These are phyloP conservation scores for Pythium angustatum DNA, from an alignment of 352 stramenopile species.

Conservation along the genomic window DNA sequence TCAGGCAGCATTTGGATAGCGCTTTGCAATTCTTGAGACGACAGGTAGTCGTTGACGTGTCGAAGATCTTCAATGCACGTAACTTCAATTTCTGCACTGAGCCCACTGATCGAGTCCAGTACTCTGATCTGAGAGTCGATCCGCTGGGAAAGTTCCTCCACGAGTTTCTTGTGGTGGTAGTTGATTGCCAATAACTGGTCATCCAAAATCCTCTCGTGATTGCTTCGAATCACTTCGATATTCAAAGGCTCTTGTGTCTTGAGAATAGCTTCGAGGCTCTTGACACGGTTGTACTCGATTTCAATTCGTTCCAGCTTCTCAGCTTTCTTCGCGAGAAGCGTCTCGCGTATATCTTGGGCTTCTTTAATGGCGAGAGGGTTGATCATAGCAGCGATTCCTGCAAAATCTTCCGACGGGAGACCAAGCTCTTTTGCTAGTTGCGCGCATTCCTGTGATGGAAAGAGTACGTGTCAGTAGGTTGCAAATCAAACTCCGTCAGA, in stretches of 20 bases:
- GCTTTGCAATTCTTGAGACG: slow-evolving; percentile 24
- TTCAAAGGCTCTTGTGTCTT: slow-evolving; percentile 39
- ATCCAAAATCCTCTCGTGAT: slow-evolving; percentile 46
- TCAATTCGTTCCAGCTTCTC: slow-evolving; percentile 21
- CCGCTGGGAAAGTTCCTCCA: slow-evolving; percentile 46
- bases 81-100: slow-evolving; percentile 47
- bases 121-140: slow-evolving; percentile 39
- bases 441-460: slow-evolving; percentile 19
- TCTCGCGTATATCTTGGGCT: slow-evolving; percentile 9
- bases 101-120: slow-evolving; percentile 36
- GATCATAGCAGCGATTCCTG: slow-evolving; percentile 13
- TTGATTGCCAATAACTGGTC: slow-evolving; percentile 59
- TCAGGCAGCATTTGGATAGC: slow-evolving; percentile 15
- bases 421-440: slow-evolving; percentile 16
- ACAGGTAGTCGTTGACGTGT: slow-evolving; percentile 38
- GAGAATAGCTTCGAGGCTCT: slow-evolving; percentile 49
- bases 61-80: slow-evolving; percentile 40
- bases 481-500: too few species aligned
- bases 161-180: slow-evolving; percentile 31
- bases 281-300: slow-evolving; percentile 37
- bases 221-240: slow-evolving; percentile 34
- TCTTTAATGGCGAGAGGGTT: slow-evolving; percentile 14
- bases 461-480: too few species aligned
- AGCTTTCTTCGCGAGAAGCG: slow-evolving; percentile 10
- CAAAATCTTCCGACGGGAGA: slow-evolving; percentile 6